Evolutionary conservation across 352 stramenopile genomes (phyloP).

Genomic region (Phytophthora cryptogea): DNA sequence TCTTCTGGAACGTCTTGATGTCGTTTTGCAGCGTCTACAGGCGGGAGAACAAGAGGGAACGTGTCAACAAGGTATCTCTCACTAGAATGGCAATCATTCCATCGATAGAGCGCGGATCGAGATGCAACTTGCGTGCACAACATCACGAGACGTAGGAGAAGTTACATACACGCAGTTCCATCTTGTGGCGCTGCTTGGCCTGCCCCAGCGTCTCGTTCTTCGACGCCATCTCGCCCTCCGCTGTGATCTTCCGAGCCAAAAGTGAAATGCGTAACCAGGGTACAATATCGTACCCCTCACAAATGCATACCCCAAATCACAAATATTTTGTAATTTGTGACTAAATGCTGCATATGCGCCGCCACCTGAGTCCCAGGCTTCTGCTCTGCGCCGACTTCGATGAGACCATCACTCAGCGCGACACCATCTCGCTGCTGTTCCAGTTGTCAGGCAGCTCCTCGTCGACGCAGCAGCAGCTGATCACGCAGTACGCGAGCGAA

Average conservation of each 20-base stretch:
- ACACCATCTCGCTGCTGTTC: constrained; percentile 69
- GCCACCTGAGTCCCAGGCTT: constrained; percentile 13
- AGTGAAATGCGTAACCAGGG: not conserved
- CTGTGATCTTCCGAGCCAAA: not conserved
- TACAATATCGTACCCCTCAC: not conserved
- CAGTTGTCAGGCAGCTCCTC: constrained; percentile 23
- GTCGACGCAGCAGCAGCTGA: constrained; percentile 27
- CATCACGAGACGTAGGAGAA: not conserved
- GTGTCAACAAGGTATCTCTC: not conserved
- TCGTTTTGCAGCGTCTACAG: constrained; percentile 77
- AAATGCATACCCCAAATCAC: too few relatives aligned
- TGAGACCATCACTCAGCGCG: constrained; percentile 61
- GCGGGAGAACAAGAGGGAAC: not conserved
- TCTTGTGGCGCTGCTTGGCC: constrained; percentile 87
- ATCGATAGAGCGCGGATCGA: constrained; percentile 1
- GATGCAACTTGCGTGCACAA: not conserved
- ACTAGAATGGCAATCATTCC: not conserved
- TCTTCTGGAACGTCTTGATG: constrained; percentile 83
- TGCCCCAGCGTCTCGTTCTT: constrained; percentile 79
- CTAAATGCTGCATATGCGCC: not conserved
- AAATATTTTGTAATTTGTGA: too few relatives aligned
- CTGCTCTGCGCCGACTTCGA: constrained; percentile 78
- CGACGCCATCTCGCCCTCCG: constrained; percentile 37
- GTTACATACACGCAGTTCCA: constrained; percentile 73
- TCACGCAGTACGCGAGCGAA: constrained; percentile 43